A percentile compares a stretch with the other conserved stretches of the same genome.
Conservation (phyloP, 2,329 filamentous ascomycete species). For the Sporothrix brunneoviolacea region DNA sequence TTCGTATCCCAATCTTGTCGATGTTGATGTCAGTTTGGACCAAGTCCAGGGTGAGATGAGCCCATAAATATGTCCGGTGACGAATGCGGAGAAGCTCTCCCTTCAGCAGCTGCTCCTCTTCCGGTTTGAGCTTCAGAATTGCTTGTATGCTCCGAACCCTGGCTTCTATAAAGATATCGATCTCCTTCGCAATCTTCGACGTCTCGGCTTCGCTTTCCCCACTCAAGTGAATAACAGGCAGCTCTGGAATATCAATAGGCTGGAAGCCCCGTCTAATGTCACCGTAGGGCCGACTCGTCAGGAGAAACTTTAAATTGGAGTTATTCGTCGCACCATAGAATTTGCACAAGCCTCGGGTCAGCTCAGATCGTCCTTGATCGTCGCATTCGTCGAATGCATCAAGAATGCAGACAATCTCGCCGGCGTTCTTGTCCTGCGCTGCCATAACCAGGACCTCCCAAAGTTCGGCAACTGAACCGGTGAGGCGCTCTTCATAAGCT, state of each 20-base stretch:
- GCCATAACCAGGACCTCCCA: neutral
- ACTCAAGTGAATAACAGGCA: conserved; percentile 26
- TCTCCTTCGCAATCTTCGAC: conserved; percentile 5
- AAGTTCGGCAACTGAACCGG: neutral
- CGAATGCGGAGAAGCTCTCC: conserved; percentile 16
- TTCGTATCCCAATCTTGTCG: neutral
- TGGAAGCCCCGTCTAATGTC: conserved; percentile 23
- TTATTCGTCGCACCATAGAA: conserved; percentile 16
- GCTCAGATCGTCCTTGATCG: neutral
- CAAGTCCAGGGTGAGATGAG: conserved; percentile 26
- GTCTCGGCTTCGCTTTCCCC: conserved; percentile 23
- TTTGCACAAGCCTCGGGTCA: neutral
- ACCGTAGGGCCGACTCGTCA: conserved; percentile 32
- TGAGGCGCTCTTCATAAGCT: neutral
- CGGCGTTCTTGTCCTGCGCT: neutral
- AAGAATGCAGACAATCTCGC: conserved; percentile 22
- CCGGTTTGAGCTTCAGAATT: conserved; percentile 16
- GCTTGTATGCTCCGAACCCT: neutral
- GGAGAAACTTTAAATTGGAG: conserved; percentile 15
- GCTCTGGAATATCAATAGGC: conserved; percentile 8
- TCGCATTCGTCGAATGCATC: conserved; percentile 32
- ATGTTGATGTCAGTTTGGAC: conserved; percentile 24
- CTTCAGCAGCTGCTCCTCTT: conserved; percentile 16
- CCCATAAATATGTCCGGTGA: conserved; percentile 33
- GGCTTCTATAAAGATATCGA: conserved; percentile 5